Evolutionary conservation across 495 filamentous ascomycete genomes (phyloP), one percentile per base, ranked within the genome.

Genomic region (Penicillium canariense): DNA sequence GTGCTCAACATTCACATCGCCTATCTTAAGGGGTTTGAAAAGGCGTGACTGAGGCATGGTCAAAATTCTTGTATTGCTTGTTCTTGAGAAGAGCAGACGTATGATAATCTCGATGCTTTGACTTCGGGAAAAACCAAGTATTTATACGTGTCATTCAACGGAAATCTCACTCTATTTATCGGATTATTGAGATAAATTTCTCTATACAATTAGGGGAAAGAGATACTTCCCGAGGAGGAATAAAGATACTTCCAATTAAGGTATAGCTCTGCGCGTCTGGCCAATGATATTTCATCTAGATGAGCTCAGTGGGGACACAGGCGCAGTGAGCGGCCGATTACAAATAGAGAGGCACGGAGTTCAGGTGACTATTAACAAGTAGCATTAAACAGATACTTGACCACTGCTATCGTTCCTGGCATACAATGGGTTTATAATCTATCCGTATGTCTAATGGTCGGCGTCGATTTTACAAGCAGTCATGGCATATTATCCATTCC

Each of bases 1-100:
- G 59, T 84, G 77, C 23, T 63, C 48, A 9, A 82, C 70, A 11
- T 63, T 58, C 32, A 77, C 48, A 22, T 61, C 31, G 17, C 77
- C 78, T 11, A 84, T 59, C 22, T 63, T 63, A 20, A 85, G 54
- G n/a, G 83, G 80, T 2, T 62, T 59, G 67, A 85, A 84, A 20
- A 85, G 72, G 14, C 48, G 42, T 5, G 52, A 48, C 28, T 56
- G 42, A 28, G 53, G n/a, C 48, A 60, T 60, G 6, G 35, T 38
- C 5, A 32, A 36, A 36, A 27, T n/a, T 26, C 1, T 40, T n/a
- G 9, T 10, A 10, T 22, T 9, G 8, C 12, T 35, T 23, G 27
- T 36, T 31, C 17, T 17, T 9, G 28, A 36, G 8, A 20, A 48
- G 1, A 3, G 5, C 6, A 14, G 9, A 48, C 12, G 12, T 11